These are phyloP conservation scores for Globisporangium camurandrum DNA, from an alignment of 352 stramenopile genomes.

Conservation along the genomic window DNA sequence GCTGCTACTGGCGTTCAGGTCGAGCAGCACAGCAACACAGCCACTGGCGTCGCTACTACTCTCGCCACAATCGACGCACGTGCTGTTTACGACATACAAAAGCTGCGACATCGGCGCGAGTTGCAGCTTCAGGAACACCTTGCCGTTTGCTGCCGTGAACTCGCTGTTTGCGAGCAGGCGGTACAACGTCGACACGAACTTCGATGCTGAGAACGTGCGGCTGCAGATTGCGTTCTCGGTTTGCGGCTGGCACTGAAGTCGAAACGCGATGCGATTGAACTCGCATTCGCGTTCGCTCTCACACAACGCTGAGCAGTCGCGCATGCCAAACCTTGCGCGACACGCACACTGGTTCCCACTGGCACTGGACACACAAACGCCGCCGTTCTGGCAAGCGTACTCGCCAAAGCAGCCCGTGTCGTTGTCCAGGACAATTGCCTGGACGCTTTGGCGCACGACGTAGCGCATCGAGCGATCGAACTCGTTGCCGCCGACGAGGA, in stretches of 20 bases:
- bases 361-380: slow-evolving; percentile 23
- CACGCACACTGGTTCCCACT: slow-evolving; percentile 35
- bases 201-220: slow-evolving; percentile 27
- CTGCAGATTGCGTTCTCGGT: slow-evolving; percentile 22
- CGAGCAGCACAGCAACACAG: slow-evolving; percentile 35
- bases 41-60: slow-evolving; percentile 9
- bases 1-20: slow-evolving; percentile 23
- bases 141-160: slow-evolving; percentile 31
- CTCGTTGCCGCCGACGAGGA: slow-evolving; percentile 47
- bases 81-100: slow-evolving; percentile 54
- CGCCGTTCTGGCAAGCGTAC: slow-evolving; percentile 44
- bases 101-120: slow-evolving; percentile 28
- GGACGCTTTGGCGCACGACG: slow-evolving; percentile 31
- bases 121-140: slow-evolving; percentile 23
- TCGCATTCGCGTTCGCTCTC: slow-evolving; percentile 29
- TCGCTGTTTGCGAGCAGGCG: slow-evolving; percentile 33
- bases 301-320: slow-evolving; percentile 38
- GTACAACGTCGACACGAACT: slow-evolving; percentile 40
- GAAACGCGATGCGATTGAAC: slow-evolving; percentile 41
- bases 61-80: slow-evolving; percentile 20
- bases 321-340: slow-evolving; percentile 44
- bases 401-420: slow-evolving; percentile 59
- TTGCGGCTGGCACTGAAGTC: slow-evolving; percentile 23
- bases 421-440: slow-evolving; percentile 41
- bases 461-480: slow-evolving; percentile 19